Evolutionary conservation across 2,329 filamentous ascomycete species (phyloP).

Genomic region (Ceratocystis lukuohia): DNA sequence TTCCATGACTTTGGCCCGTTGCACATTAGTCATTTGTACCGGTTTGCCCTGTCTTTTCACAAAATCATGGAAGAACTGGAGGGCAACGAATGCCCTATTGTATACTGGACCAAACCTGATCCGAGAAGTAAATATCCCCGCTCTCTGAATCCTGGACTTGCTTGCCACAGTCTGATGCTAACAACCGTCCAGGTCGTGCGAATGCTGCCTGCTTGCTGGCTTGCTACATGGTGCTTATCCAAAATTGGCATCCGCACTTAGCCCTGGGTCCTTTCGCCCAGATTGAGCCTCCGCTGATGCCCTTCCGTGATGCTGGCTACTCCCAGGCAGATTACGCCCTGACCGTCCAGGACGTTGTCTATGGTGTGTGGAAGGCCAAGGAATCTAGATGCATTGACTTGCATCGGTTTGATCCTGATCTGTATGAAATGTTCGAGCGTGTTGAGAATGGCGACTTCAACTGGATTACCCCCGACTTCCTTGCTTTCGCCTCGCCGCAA

Average conservation of each 20-base stretch:
- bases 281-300: slow-evolving; percentile 94
- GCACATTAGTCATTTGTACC: slow-evolving; percentile 92
- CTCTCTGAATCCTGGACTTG: neutral
- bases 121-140: slow-evolving; percentile 52
- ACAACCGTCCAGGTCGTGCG: slow-evolving; percentile 51
- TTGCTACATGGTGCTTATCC: slow-evolving; percentile 97
- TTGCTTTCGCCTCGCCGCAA: slow-evolving; percentile 93
- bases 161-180: neutral
- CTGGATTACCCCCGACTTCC: slow-evolving; percentile 90
- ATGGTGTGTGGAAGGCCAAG: slow-evolving; percentile 97
- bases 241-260: slow-evolving; percentile 92
- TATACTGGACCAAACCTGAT: slow-evolving; percentile 92
- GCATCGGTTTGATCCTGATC: slow-evolving; percentile 88
- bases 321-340: slow-evolving; percentile 95
- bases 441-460: slow-evolving; percentile 99
- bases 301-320: slow-evolving; percentile 95
- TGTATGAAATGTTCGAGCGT: slow-evolving; percentile 91
- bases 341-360: slow-evolving; percentile 93
- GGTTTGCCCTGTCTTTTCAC: slow-evolving; percentile 90
- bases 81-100: slow-evolving; percentile 78
- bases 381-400: slow-evolving; percentile 84
- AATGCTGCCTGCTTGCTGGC: slow-evolving; percentile 92
- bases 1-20: slow-evolving; percentile 96
- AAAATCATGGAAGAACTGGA: slow-evolving; percentile 85
- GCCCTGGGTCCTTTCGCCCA: slow-evolving; percentile 92